Base-by-base conservation (phyloP, 1,284 basidiomycete species). In the Hypsizygus ulmarius region DNA sequence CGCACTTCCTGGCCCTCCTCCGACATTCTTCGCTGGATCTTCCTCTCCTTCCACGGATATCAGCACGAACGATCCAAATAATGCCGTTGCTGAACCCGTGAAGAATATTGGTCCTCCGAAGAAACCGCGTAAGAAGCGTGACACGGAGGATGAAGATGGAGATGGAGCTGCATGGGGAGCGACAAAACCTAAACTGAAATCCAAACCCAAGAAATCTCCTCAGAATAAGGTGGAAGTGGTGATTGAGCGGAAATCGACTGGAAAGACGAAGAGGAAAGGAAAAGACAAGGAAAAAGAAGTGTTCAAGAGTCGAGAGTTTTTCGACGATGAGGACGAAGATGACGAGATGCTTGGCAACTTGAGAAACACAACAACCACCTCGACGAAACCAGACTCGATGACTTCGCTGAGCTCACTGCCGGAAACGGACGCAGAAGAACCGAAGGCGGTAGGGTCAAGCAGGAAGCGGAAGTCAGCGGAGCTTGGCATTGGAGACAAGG, bases 1-100 rank as follows among this genome's bases (percentile, higher is more conserved):
- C 5, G 42, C 45, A 15, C 29, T 43, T 42, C 49, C 53, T 16
- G 38, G 36, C 37, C 67, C 61, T 1, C 67, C 69, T 19, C 60
- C 65, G 0, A 69, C 69, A 15, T 70, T 68, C 49, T 71, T 71
- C 45, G 64, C 67, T 3, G 60, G 60, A 1, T 67, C 70, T 5
- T 68, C 69, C 11, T 66, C 67, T 14, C 44, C 55, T 21, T 40
- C 47, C 1, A 29, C 45, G 14, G 43, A 43, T 1, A 25, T 33
- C 8, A 44, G 15, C 3, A 41, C 41, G 18, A 18, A 43, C 16
- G 43, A 34, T 32, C 32, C 37, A 18, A 16, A 28, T 16, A 45
- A 16, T 42, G 35, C 28, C 11, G 36, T 38, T 5, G 16, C 32
- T 9, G 35, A 19, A 57, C 12, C 52, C 52, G 15, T 45, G 32